Evolutionary conservation across 768 basidiomycete species (phyloP).

Genomic region (Hortiboletus flavorubellus): DNA sequence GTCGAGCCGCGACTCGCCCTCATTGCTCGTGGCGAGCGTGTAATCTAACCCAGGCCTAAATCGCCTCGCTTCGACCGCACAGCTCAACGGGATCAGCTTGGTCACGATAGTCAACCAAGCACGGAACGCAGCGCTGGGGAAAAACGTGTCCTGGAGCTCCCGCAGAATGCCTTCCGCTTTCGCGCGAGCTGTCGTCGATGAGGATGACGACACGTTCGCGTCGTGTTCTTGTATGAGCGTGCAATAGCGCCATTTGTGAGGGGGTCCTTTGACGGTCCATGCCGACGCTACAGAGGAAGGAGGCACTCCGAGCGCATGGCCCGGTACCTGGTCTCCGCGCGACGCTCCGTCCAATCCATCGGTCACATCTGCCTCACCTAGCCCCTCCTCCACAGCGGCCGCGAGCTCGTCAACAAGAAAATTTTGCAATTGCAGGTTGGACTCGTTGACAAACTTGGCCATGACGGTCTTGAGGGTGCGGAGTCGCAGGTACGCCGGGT

Average conservation of each 20-base stretch:
- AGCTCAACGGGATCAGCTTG: conserved; percentile 65
- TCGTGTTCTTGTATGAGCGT: conserved; percentile 38
- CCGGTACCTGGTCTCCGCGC: conserved; percentile 54
- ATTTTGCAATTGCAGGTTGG: conserved; percentile 82
- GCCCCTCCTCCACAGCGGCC: conserved; percentile 56
- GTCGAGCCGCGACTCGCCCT: conserved; percentile 78
- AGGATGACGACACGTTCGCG: neutral
- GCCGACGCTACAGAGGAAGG: conserved; percentile 40
- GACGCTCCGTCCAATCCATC: conserved; percentile 57
- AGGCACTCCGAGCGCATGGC: conserved; percentile 61
- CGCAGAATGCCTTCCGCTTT: conserved; percentile 24
- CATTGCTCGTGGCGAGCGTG: conserved; percentile 55
- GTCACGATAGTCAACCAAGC: conserved; percentile 83
- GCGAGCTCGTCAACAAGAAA: conserved; percentile 77
- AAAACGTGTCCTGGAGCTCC: conserved; percentile 69
- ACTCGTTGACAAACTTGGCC: conserved; percentile 78
- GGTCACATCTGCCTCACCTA: conserved; percentile 58
- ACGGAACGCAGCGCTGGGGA: conserved; percentile 79
- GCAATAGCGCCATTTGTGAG: conserved; percentile 94
- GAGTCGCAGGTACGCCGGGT: no score
- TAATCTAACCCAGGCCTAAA: conserved; percentile 75
- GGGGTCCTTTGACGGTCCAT: conserved; percentile 82
- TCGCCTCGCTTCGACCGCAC: conserved; percentile 76
- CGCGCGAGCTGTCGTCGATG: conserved; percentile 5
- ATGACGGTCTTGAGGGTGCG: conserved; percentile 29